phyloP scores from a whole-genome alignment of 306 rosid species.

The Sophora flavescens region DNA sequence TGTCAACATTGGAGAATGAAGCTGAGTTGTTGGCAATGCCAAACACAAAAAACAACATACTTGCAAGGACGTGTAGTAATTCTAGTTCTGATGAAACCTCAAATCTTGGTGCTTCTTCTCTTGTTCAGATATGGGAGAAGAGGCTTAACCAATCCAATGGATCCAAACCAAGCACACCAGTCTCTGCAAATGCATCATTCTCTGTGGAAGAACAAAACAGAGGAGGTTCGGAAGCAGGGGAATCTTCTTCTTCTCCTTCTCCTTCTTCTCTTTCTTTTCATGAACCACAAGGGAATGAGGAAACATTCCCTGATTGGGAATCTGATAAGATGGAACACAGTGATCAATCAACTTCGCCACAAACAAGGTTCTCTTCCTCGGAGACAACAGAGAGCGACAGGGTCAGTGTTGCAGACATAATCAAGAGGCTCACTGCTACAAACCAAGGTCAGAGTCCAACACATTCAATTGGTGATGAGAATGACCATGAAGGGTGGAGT shows the following conservation, averaged over 20 bases:
- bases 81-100: conserved; percentile 44
- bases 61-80: conserved; percentile 37
- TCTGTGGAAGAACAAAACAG: conserved; percentile 43
- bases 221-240: conserved; percentile 46
- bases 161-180: neutral
- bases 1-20: conserved; percentile 50
- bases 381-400: conserved; percentile 62
- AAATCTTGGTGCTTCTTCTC: conserved; percentile 76
- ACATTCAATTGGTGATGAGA: conserved; percentile 41
- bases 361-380: conserved; percentile 33
- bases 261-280: neutral
- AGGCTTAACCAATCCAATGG: conserved; percentile 61
- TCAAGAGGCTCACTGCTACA: conserved; percentile 61
- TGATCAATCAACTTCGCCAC: conserved; percentile 49
- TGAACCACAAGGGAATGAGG: conserved; percentile 47
- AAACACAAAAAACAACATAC: neutral
- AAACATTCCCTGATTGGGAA: conserved; percentile 57
- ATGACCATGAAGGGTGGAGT: conserved; percentile 53
- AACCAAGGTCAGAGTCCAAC: conserved; percentile 46
- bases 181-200: conserved; percentile 20
- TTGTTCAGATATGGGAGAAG: conserved; percentile 93
- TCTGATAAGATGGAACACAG: conserved; percentile 44
- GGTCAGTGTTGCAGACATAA: conserved; percentile 75
- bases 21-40: conserved; percentile 37
- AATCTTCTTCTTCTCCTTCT: neutral